Conservation (phyloP, 2,329 filamentous ascomycete genomes). For the Sclerotinia spermophila region DNA sequence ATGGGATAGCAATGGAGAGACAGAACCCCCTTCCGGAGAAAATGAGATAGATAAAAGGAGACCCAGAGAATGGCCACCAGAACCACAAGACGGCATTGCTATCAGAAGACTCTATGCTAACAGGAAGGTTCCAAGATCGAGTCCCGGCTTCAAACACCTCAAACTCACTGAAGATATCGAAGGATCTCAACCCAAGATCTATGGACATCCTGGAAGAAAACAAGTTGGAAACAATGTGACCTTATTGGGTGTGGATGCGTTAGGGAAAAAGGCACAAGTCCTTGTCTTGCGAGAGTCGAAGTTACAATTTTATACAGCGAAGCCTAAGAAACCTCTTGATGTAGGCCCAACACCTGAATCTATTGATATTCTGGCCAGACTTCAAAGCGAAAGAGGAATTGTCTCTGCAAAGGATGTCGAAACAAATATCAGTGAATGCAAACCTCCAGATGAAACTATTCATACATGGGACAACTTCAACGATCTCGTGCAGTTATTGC, state of each 20-base stretch:
- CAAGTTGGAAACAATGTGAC: constrained; percentile 28
- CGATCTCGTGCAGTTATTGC: constrained; percentile 29
- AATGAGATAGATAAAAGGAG: background rate
- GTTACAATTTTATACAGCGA: constrained; percentile 21
- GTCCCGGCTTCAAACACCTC: background rate
- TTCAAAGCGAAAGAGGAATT: constrained; percentile 34
- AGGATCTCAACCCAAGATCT: constrained; percentile 11
- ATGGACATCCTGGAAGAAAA: constrained; percentile 26
- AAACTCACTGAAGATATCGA: background rate
- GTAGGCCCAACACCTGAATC: constrained; percentile 20
- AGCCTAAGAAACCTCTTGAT: background rate
- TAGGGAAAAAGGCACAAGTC: constrained; percentile 32
- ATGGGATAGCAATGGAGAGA: background rate
- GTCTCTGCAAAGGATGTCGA: constrained; percentile 30
- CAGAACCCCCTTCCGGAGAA: background rate
- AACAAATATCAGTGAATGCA: constrained; percentile 34
- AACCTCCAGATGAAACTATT: constrained; percentile 24
- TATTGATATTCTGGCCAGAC: constrained; percentile 35
- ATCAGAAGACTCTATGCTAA: background rate
- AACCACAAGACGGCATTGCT: background rate
- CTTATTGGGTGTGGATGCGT: constrained; percentile 18
- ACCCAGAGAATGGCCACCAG: background rate
- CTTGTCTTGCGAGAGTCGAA: constrained; percentile 36
- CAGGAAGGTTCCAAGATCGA: background rate
- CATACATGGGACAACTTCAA: constrained; percentile 32